Evolutionary conservation across 805 yeast species (phyloP), one percentile per base, ranked within the genome.

Genomic region (Clavispora santaluciae): DNA sequence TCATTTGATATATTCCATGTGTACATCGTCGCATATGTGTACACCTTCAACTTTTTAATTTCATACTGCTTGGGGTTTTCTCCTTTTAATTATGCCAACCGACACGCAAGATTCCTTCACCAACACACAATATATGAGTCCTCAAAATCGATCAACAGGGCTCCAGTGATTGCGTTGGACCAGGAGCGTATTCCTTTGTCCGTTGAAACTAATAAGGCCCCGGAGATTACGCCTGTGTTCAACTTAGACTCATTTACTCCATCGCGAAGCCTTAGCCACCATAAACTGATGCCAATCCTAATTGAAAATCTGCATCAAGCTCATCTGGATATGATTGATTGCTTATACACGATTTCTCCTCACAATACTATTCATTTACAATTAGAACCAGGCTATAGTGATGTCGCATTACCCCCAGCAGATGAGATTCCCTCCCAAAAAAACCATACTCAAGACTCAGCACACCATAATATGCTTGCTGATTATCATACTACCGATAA

Each of bases 331-430:
- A 15, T 28, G 44, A 40, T 48, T 40, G 72, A 68, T 36, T 60
- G 58, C 39, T 47, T 66, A 22, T 68, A 65, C 43, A 62, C 72
- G 1, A 66, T 68, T 5, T 65, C 71, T 3, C 73, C 73, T 0
- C 64, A 55, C 36, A 66, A 68, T 42, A 67, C 73, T 0, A 58
- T 55, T 39, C 65, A 68, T 47, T 50, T 64, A 31, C 54, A 61
- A 28, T 6, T 16, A 15, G 35, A 50, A 51, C 16, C 61, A 56
- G 12, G 51, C 55, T 10, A 60, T 61, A 4, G 45, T 49, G 42
- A 35, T 26, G 24, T 35, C 10, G 45, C 30, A 6, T 8, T n/a
- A 10, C 41, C 11, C 3, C 4, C 20, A 12, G 6, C 16, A 8
- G 13, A 28, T 9, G 20, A 16, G 12, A n/a, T 16, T 29, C 11